A percentile compares a stretch with the other conserved stretches of the same genome.
Conservation (phyloP, 192 early-diverging fungal species). For the Backusella tarrabulga region DNA sequence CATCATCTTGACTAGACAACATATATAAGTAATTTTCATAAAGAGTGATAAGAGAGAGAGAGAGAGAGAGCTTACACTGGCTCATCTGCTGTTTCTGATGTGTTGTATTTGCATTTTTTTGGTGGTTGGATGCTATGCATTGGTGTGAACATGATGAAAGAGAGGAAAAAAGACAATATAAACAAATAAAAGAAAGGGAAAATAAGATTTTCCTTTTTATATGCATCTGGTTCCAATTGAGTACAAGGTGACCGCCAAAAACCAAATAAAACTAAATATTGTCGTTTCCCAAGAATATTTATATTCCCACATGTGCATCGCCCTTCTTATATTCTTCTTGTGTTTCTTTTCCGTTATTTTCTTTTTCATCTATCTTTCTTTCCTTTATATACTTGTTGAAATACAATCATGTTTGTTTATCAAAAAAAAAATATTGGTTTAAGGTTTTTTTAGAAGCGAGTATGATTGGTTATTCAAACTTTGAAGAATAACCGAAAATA, state of each 20-base stretch:
- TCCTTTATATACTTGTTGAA: no score
- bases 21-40: background rate
- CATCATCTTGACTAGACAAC: background rate
- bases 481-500: background rate
- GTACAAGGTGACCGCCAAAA: conserved; percentile 5
- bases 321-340: no score
- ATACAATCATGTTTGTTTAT: no score
- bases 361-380: no score
- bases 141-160: background rate
- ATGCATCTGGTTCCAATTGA: background rate
- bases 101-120: background rate
- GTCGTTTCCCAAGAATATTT: background rate
- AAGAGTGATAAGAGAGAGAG: background rate
- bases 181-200: background rate
- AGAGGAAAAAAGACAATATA: background rate
- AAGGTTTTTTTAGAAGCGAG: background rate
- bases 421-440: no score
- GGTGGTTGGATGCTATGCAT: background rate
- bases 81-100: background rate
- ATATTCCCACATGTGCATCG: background rate
- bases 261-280: background rate
- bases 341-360: no score
- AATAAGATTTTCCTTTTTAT: background rate
- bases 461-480: background rate
- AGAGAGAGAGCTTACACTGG: background rate